Conservation (phyloP, 306 rosid genomes). For the Cicer bijugum region DNA sequence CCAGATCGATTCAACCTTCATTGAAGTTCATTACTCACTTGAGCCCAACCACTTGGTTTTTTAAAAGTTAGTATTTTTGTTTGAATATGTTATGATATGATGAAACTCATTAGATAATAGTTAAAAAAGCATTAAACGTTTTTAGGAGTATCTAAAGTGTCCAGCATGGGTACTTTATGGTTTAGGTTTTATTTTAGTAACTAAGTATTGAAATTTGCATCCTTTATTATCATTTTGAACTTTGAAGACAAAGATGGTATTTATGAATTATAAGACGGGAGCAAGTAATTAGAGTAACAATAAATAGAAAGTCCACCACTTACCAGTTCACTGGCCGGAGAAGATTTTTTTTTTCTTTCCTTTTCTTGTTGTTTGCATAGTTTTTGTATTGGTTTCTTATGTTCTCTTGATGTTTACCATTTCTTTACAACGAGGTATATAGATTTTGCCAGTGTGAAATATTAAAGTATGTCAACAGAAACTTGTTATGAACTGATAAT, state of each 20-base stretch:
- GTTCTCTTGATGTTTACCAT: conserved; percentile 1
- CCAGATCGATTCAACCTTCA: too few species aligned
- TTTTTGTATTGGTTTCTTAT: conserved; percentile 8
- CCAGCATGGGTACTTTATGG: background rate
- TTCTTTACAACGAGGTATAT: background rate
- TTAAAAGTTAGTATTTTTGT: too few species aligned
- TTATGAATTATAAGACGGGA: background rate
- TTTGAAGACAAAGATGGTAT: background rate
- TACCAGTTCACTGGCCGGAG: too few species aligned
- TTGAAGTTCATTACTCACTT: too few species aligned
- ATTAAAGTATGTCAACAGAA: background rate
- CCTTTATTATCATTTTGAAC: background rate
- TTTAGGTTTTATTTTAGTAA: background rate
- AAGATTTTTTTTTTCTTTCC: background rate
- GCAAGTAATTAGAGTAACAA: background rate
- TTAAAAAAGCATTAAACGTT: background rate
- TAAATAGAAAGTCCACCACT: background rate
- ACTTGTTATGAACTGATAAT: conserved; percentile 9
- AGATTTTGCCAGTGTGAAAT: too few species aligned
- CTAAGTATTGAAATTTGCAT: background rate
- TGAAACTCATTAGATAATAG: background rate
- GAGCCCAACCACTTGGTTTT: too few species aligned
- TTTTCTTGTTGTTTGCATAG: background rate
- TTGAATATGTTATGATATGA: too few species aligned
- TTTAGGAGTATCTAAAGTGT: background rate